Conservation (phyloP, 73 alveolate genomes). For the Blepharisma stoltei region DNA sequence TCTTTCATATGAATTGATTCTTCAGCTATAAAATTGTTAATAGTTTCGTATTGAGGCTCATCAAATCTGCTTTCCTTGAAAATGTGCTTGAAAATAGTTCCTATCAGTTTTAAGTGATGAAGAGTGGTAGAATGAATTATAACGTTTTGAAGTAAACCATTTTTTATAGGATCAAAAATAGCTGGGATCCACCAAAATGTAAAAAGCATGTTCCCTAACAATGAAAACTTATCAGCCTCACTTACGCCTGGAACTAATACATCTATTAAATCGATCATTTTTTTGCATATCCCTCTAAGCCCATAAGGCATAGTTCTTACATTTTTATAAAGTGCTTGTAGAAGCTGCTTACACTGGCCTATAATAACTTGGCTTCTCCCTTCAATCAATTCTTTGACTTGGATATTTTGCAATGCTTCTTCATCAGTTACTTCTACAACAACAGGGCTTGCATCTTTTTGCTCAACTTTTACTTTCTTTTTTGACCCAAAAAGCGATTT, state of each 20-base stretch:
- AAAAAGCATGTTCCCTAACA: constrained; percentile 18
- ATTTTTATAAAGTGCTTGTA: constrained; percentile 5
- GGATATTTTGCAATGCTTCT: constrained; percentile 20
- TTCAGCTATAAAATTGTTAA: constrained; percentile 15
- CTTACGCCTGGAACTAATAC: background rate
- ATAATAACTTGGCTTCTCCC: background rate
- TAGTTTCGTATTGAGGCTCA: background rate
- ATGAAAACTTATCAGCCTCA: background rate
- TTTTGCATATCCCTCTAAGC: constrained; percentile 23
- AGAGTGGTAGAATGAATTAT: constrained; percentile 10
- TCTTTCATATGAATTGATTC: background rate
- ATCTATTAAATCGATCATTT: background rate
- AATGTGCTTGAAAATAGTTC: background rate
- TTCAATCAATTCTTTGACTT: background rate
- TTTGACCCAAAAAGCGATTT: no score
- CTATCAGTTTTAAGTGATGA: background rate
- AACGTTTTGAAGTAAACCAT: constrained; percentile 24
- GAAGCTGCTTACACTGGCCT: background rate
- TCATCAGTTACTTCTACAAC: background rate
- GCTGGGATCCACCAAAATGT: constrained; percentile 27
- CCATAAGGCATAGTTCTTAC: constrained; percentile 15
- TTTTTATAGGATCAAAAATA: constrained; percentile 26
- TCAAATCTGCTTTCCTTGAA: background rate
- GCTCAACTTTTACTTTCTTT: no score
- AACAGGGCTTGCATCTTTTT: no score